Conservation (phyloP, 768 basidiomycete genomes). For the Amanita polypyramis region DNA sequence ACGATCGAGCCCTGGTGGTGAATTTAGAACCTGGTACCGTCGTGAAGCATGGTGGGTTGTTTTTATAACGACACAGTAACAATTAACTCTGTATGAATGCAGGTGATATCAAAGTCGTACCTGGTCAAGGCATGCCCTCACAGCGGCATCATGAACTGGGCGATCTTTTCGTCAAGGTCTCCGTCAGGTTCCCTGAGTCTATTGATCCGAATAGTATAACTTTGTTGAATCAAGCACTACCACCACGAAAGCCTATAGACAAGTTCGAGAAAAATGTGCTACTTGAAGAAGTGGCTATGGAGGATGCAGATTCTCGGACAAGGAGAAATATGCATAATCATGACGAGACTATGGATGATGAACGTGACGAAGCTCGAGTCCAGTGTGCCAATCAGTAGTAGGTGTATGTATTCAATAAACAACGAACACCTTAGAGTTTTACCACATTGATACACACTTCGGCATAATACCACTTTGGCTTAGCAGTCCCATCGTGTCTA, state of each 20-base stretch:
- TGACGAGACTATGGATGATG: constrained; percentile 90
- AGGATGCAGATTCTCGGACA: constrained; percentile 66
- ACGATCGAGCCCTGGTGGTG: constrained; percentile 82
- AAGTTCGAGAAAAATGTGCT: constrained; percentile 56
- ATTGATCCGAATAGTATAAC: constrained; percentile 60
- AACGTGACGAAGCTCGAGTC: constrained; percentile 83
- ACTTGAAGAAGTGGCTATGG: constrained; percentile 78
- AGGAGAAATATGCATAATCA: constrained; percentile 29
- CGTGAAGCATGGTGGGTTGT: constrained; percentile 79
- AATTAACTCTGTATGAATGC: constrained; percentile 2
- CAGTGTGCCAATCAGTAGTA: constrained; percentile 87
- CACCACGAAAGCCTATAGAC: constrained; percentile 59
- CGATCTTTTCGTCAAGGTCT: constrained; percentile 81
- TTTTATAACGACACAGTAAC: constrained; percentile 3
- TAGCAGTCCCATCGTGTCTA: constrained; percentile 39
- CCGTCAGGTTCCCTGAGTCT: constrained; percentile 81
- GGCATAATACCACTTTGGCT: constrained; percentile 25
- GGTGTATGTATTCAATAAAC: constrained; percentile 3
- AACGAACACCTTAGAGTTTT: constrained; percentile 19
- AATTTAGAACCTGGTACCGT: constrained; percentile 84
- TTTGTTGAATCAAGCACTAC: constrained; percentile 76
- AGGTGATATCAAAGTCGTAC: constrained; percentile 88
- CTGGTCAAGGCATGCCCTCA: constrained; percentile 97
- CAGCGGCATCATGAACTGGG: constrained; percentile 95
- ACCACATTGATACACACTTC: constrained; percentile 26